phyloP scores from a whole-genome alignment of 768 basidiomycete species.

The Albatrellus ellisii region DNA sequence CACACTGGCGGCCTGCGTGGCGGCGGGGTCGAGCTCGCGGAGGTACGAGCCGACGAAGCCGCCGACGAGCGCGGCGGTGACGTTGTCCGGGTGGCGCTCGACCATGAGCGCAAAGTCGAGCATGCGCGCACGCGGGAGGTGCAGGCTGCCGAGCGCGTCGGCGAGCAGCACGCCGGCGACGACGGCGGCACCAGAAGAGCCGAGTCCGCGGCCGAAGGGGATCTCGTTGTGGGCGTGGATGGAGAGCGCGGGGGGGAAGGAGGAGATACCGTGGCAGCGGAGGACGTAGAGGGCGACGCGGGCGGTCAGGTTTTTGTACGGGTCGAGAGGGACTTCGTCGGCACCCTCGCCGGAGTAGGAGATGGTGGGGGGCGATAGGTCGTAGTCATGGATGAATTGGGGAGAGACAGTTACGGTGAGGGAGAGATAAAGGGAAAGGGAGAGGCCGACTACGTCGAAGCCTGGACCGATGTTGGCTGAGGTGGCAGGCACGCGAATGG shows the following conservation, averaged over 20 bases:
- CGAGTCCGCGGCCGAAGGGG: slow-evolving; percentile 94
- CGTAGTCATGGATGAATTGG: slow-evolving; percentile 9
- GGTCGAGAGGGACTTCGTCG: slow-evolving; percentile 79
- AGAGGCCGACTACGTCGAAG: slow-evolving; percentile 98
- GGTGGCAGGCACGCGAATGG: slow-evolving; percentile 87
- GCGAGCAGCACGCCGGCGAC: slow-evolving; percentile 92
- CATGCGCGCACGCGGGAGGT: slow-evolving; percentile 55
- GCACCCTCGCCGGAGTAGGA: slow-evolving; percentile 84
- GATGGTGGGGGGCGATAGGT: slow-evolving; percentile 37
- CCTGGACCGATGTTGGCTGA: slow-evolving; percentile 98
- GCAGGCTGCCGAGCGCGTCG: slow-evolving; percentile 64
- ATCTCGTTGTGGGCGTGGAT: slow-evolving; percentile 87
- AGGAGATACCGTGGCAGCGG: slow-evolving; percentile 66
- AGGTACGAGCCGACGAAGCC: slow-evolving; percentile 97
- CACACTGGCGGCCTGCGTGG: slow-evolving; percentile 75
- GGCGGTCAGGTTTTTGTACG: slow-evolving; percentile 95
- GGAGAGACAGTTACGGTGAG: slow-evolving; percentile 44
- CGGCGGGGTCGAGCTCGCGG: slow-evolving; percentile 72
- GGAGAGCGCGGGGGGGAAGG: slow-evolving; percentile 64
- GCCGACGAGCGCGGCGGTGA: slow-evolving; percentile 92
- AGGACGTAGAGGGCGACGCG: slow-evolving; percentile 96
- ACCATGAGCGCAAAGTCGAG: slow-evolving; percentile 98
- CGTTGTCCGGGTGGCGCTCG: slow-evolving; percentile 97
- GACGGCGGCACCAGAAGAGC: slow-evolving; percentile 98
- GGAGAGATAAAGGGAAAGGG: slow-evolving; percentile 75